Evolutionary conservation across 2,329 filamentous ascomycete genomes (phyloP), one percentile per base, ranked within the genome.

Genomic region (Fusarium succisae): DNA sequence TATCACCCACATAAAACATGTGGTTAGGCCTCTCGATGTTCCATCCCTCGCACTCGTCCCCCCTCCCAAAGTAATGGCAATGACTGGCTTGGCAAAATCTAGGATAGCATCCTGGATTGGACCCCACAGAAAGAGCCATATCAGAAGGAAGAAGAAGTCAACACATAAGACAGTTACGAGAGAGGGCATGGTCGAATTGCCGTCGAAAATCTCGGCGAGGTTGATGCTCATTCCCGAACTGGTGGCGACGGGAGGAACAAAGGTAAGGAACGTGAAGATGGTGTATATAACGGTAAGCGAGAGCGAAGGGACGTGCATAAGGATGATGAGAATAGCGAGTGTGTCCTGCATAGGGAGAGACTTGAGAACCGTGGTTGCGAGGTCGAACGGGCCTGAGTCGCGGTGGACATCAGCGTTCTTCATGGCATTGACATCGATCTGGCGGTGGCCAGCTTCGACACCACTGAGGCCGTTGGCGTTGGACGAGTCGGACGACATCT

Each of bases 271-370:
- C 76, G 96, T 95, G 84, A 98, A 98, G 76, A 98, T 89, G 80
- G 95, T 92, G 83, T 98, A 97, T 79, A 98, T 94, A 82, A 94
- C 88, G 73, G 95, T 96, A 79, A 98, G 89, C 66, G 96, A 91
- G 79, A 96, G 92, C 28, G 95, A 94, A 37, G 96, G 95, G 15
- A 98, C 91, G 81, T 97, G 95, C 83, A 98, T 93, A 76, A 98
- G 90, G 78, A 98, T 93, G 84, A 98, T 98, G 82, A 98, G 91
- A 79, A 98, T 98, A 81, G 96, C 95, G 84, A 98, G 94, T 70
- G 96, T 98, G 85, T 98, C 96, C 85, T 94, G 93, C 80, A 98
- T 91, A 61, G 96, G 96, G 79, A 95, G 96, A 59, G 95, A 94
- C 79, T 91, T 91, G 81, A 98, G 90, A 78, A 98, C 96, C 63